phyloP scores from a whole-genome alignment of 2,329 filamentous ascomycete genomes.

The Lachnellula arida region DNA sequence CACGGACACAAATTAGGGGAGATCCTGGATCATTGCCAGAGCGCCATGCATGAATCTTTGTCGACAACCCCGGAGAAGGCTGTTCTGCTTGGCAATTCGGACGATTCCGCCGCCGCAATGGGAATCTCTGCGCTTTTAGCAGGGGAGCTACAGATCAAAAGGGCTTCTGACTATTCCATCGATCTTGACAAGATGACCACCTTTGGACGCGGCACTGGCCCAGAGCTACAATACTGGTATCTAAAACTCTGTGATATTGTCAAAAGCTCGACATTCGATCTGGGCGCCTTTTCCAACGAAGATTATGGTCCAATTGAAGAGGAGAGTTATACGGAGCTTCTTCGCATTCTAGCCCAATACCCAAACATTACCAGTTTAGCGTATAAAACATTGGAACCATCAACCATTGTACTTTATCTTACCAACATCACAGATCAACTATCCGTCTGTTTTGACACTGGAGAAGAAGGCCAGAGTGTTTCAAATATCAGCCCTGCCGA shows the following conservation, averaged over 20 bases:
- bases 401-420: slow-evolving; percentile 8
- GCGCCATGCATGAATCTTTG: slow-evolving; percentile 6
- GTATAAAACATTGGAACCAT: slow-evolving; percentile 9
- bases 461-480: background rate
- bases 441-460: slow-evolving; percentile 2
- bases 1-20: slow-evolving; percentile 8
- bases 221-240: slow-evolving; percentile 61
- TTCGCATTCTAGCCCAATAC: slow-evolving; percentile 12
- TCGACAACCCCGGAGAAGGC: slow-evolving; percentile 3
- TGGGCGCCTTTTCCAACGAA: background rate
- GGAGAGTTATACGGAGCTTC: slow-evolving; percentile 3
- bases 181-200: slow-evolving; percentile 62
- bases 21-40: slow-evolving; percentile 6
- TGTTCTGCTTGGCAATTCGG: background rate
- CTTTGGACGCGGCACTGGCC: slow-evolving; percentile 62
- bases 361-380: slow-evolving; percentile 6
- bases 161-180: slow-evolving; percentile 62
- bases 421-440: slow-evolving; percentile 7
- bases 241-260: slow-evolving; percentile 49
- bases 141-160: slow-evolving; percentile 59
- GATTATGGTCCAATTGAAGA: slow-evolving; percentile 4
- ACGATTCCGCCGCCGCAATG: background rate
- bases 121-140: slow-evolving; percentile 42
- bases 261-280: background rate
- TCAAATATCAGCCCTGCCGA: background rate